Evolutionary conservation across 1,284 basidiomycete genomes (phyloP).

Genomic region (Phylloporus gajari): DNA sequence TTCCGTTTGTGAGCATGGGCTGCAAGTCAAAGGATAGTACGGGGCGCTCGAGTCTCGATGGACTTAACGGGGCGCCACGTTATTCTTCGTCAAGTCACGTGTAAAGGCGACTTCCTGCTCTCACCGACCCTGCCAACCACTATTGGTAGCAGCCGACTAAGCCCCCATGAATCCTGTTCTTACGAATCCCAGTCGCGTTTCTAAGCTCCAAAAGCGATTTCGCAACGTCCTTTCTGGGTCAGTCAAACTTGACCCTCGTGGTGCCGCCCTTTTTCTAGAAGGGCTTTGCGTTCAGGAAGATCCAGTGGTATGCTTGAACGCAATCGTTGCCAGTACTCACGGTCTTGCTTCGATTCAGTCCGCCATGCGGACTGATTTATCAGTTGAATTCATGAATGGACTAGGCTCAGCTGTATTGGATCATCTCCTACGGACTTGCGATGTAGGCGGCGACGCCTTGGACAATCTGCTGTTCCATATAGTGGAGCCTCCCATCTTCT

Average conservation of each 20-base stretch:
- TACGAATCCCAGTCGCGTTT: slow-evolving; percentile 19
- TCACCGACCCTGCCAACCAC: too few relatives aligned
- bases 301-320: slow-evolving; percentile 24
- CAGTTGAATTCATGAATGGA: slow-evolving; percentile 57
- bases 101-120: too few relatives aligned
- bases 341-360: slow-evolving; percentile 26
- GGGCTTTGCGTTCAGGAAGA: slow-evolving; percentile 53
- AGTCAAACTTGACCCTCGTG: slow-evolving; percentile 22
- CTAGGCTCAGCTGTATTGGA: slow-evolving; percentile 49
- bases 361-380: slow-evolving; percentile 31
- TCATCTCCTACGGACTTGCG: slow-evolving; percentile 54
- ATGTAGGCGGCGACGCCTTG: slow-evolving; percentile 47
- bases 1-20: too few relatives aligned
- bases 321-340: slow-evolving; percentile 20
- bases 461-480: slow-evolving; percentile 50
- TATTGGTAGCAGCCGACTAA: too few relatives aligned
- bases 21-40: too few relatives aligned
- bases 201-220: slow-evolving; percentile 31
- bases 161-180: too few relatives aligned
- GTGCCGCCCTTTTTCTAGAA: slow-evolving; percentile 55
- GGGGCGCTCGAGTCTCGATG: too few relatives aligned
- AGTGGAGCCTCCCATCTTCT: slow-evolving; percentile 66
- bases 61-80: too few relatives aligned
- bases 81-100: too few relatives aligned
- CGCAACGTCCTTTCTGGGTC: slow-evolving; percentile 30